Percentiles rank a stretch among this genome's conserved stretches.
These are phyloP conservation scores for Rhodamnia argentea DNA, from an alignment of 345 rosid genomes.

Conservation along the genomic window DNA sequence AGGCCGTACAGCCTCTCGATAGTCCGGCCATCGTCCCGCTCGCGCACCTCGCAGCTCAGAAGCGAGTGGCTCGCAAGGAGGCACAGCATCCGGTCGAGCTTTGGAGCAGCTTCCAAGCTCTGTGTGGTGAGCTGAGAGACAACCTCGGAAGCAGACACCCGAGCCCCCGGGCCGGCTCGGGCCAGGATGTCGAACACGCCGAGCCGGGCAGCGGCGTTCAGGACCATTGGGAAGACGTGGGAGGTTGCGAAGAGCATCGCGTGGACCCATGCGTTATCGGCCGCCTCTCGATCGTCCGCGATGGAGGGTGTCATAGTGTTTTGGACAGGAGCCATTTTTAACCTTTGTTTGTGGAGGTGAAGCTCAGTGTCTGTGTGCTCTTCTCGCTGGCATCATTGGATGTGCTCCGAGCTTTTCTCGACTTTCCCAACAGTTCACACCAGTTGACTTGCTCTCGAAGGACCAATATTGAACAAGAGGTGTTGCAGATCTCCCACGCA, in stretches of 20 bases:
- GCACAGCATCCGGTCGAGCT: slow-evolving; percentile 19
- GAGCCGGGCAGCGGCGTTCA: slow-evolving; percentile 16
- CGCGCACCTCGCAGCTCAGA: not conserved
- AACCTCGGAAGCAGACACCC: slow-evolving; percentile 11
- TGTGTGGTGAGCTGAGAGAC: slow-evolving; percentile 10
- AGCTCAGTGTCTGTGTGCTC: not conserved
- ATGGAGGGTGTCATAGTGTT: not conserved
- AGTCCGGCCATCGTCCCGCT: not conserved
- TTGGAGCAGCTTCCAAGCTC: slow-evolving; percentile 3
- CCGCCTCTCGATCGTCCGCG: not conserved
- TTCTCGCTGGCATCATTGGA: not conserved
- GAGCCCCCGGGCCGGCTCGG: slow-evolving; percentile 1
- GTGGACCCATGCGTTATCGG: not conserved
- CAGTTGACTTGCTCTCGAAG: not conserved
- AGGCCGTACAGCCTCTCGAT: slow-evolving; percentile 19
- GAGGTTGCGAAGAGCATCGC: slow-evolving; percentile 7
- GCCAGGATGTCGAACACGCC: slow-evolving; percentile 17
- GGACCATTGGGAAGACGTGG: slow-evolving; percentile 6
- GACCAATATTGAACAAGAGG: not conserved
- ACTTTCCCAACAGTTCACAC: not conserved
- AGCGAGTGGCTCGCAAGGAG: slow-evolving; percentile 17
- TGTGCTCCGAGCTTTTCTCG: not conserved
- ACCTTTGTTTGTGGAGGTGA: not conserved
- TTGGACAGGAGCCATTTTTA: not conserved
- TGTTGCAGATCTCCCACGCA: no score